Base-by-base conservation (phyloP, 805 yeast genomes). In the Candida alai region DNA sequence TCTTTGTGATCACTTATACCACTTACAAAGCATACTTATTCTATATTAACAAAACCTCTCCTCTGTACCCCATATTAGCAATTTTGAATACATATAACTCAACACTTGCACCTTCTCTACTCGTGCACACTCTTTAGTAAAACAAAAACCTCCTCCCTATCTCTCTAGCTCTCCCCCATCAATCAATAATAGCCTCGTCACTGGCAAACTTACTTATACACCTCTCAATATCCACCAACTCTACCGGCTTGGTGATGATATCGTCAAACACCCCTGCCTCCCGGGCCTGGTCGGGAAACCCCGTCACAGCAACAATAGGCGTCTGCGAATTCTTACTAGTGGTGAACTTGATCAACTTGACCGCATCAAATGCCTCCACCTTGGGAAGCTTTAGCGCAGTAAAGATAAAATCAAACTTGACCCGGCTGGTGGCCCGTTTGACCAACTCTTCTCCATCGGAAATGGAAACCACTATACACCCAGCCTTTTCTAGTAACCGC, bases 401-500 rank as follows among this genome's bases (percentile, higher is more conserved):
- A 39, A 89, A 67, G 19, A 89, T 86, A 25, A 88, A 45, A 58
- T 89, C 97, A 62, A 87, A 90, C 51, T 78, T 81, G 13, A 86
- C 84, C 34, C 80, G 80, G 23, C 94, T 84, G 0, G 95, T 83
- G 5, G 87, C 86, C 36, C 93, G 63, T 40, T 93, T 70, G 10
- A 88, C 74, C 39, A 88, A 66, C 41, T 88, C 96, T 40, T 87
- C 90, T 1, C 95, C 96, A 39, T 79, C 78, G 0, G 78, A 65
- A 5, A 85, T 83, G 2, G 84, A 67, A 4, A 85, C 84, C 6
- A 87, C 95, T 9, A 80, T 76, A 60, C 95, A 87, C 1, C 94
- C 95, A 16, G 79, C 52, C 34, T 70, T 68, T 40, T 77, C 85
- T 38, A 90, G 62, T 41, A 80, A 69, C 39, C 71, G 74, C 27